Percentiles rank a stretch among this genome's conserved stretches.
Evolutionary conservation across 495 filamentous ascomycete species (phyloP).

Genomic region (Gamarada debralockiae): DNA sequence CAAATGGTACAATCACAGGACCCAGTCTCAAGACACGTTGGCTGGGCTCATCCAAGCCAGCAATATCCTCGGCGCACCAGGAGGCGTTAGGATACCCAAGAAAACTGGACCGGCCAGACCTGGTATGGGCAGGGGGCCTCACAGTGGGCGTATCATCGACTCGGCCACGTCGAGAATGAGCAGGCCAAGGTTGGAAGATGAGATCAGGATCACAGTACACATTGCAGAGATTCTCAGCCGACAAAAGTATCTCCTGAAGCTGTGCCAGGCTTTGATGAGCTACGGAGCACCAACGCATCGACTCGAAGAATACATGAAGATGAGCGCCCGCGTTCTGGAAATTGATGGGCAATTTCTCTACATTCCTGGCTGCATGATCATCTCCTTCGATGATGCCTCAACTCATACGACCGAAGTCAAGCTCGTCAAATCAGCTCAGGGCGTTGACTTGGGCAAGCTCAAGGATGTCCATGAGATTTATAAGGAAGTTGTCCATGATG

Average conservation of each 20-base stretch:
- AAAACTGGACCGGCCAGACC: slow-evolving; percentile 37
- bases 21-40: slow-evolving; percentile 42
- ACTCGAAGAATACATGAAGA: slow-evolving; percentile 79
- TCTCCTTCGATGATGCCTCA: slow-evolving; percentile 84
- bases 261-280: slow-evolving; percentile 84
- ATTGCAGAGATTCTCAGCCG: slow-evolving; percentile 80
- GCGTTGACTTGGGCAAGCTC: slow-evolving; percentile 79
- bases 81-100: slow-evolving; percentile 28
- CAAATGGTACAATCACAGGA: slow-evolving; percentile 66
- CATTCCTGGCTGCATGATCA: slow-evolving; percentile 92
- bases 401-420: slow-evolving; percentile 94
- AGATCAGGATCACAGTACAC: slow-evolving; percentile 81
- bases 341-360: slow-evolving; percentile 92
- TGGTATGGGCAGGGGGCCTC: slow-evolving; percentile 14
- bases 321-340: slow-evolving; percentile 83
- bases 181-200: slow-evolving; percentile 46
- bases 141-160: slow-evolving; percentile 24
- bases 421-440: slow-evolving; percentile 71
- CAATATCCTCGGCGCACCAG: slow-evolving; percentile 33
- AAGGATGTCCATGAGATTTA: slow-evolving; percentile 86
- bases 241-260: slow-evolving; percentile 78
- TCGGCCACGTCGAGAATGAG: slow-evolving; percentile 38
- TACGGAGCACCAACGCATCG: slow-evolving; percentile 78
- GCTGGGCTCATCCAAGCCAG: slow-evolving; percentile 56
- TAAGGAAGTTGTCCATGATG: slow-evolving; percentile 89